These are phyloP conservation scores for Cryomyces minteri DNA, from an alignment of 495 filamentous ascomycete genomes.

Conservation along the genomic window DNA sequence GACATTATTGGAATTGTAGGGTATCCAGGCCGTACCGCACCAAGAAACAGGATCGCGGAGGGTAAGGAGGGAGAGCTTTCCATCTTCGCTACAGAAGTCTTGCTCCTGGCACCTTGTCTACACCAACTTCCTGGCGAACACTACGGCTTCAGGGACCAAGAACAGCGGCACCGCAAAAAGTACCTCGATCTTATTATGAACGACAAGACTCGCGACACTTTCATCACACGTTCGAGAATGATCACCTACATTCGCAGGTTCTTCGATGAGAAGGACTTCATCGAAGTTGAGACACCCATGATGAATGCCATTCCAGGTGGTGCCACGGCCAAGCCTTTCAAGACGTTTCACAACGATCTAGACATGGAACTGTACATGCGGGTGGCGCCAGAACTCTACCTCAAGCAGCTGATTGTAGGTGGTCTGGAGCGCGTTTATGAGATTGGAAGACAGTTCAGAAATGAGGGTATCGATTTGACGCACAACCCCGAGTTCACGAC, in stretches of 20 bases:
- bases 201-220: slow-evolving; percentile 57
- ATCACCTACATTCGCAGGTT: slow-evolving; percentile 68
- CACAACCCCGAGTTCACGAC: slow-evolving; percentile 99
- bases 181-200: slow-evolving; percentile 97
- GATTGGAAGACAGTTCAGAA: slow-evolving; percentile 79
- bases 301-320: slow-evolving; percentile 93
- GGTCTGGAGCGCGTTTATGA: slow-evolving; percentile 88
- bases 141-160: slow-evolving; percentile 87
- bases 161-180: slow-evolving; percentile 77
- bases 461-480: slow-evolving; percentile 88
- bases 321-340: slow-evolving; percentile 88
- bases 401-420: slow-evolving; percentile 92
- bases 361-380: slow-evolving; percentile 89
- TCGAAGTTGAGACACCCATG: slow-evolving; percentile 96
- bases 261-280: slow-evolving; percentile 71
- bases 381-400: slow-evolving; percentile 84
- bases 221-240: slow-evolving; percentile 70
- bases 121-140: slow-evolving; percentile 85
- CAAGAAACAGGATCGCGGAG: slow-evolving; percentile 51
- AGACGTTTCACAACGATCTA: slow-evolving; percentile 86
- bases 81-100: slow-evolving; percentile 75
- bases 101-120: slow-evolving; percentile 76
- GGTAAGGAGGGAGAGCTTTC: slow-evolving; percentile 74
- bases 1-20: slow-evolving; percentile 84
- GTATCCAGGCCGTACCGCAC: slow-evolving; percentile 74